Evolutionary conservation across 148 eudicot genomes (phyloP).

Genomic region (Linanthus parryae): DNA sequence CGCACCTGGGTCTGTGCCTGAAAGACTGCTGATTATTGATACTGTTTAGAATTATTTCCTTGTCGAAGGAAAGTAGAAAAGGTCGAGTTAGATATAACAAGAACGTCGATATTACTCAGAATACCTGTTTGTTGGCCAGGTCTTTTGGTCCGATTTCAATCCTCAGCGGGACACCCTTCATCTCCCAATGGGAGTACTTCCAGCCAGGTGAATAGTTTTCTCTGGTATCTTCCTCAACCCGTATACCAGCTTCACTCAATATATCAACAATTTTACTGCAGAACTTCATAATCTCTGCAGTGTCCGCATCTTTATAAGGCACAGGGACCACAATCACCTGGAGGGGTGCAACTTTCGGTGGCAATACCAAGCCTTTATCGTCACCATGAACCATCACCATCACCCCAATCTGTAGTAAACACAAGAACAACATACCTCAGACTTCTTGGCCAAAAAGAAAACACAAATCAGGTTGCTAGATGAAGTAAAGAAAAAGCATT

Average conservation of each 20-base stretch:
- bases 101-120: no score
- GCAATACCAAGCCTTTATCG: conserved; percentile 94
- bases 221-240: conserved; percentile 75
- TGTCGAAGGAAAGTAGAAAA: no score
- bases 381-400: conserved; percentile 99
- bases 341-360: conserved; percentile 88
- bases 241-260: conserved; percentile 61
- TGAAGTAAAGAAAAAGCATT: no score
- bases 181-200: conserved; percentile 98
- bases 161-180: conserved; percentile 98
- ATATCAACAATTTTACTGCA: conserved; percentile 54
- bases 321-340: conserved; percentile 94
- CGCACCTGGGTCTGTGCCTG: no score
- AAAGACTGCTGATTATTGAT: no score
- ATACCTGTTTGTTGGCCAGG: conserved; percentile 82
- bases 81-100: no score
- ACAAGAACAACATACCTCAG: no score
- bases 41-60: no score
- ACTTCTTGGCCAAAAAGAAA: no score
- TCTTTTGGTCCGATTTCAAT: conserved; percentile 98
- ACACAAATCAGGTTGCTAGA: no score
- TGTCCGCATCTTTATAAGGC: conserved; percentile 90
- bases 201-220: conserved; percentile 99
- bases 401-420: conserved; percentile 99
- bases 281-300: conserved; percentile 64